Evolutionary conservation across 176 grass and related monocot species (phyloP).

Genomic region (Neostapfia colusana): DNA sequence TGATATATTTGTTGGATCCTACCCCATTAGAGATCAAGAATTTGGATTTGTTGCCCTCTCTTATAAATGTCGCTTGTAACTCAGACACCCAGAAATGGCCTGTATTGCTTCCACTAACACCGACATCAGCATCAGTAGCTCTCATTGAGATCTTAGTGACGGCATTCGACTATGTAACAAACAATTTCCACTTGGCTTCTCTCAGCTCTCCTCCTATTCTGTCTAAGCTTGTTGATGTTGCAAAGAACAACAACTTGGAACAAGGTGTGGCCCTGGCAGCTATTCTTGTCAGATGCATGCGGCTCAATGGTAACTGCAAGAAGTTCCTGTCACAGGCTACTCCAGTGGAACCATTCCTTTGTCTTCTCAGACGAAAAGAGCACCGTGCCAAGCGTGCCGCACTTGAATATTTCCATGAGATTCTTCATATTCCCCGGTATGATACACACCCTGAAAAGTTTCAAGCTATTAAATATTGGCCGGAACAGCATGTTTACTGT

Average conservation of each 20-base stretch:
- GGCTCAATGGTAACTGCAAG: constrained; percentile 81
- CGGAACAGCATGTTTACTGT: constrained; percentile 23
- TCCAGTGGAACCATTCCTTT: constrained; percentile 89
- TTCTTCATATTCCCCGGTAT: constrained; percentile 87
- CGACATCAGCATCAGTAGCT: constrained; percentile 89
- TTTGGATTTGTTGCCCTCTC: constrained; percentile 79
- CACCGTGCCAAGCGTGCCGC: constrained; percentile 59
- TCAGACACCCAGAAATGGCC: constrained; percentile 56
- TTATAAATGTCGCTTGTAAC: constrained; percentile 80
- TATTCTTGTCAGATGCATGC: constrained; percentile 88
- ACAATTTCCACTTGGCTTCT: constrained; percentile 86
- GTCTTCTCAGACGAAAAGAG: constrained; percentile 83
- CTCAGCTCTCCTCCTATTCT: constrained; percentile 79
- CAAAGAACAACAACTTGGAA: constrained; percentile 84
- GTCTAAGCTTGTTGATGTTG: constrained; percentile 76
- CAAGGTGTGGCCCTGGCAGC: constrained; percentile 84
- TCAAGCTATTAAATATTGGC: constrained; percentile 8
- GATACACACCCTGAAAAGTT: constrained; percentile 26
- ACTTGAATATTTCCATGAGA: constrained; percentile 97
- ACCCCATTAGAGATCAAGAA: constrained; percentile 80
- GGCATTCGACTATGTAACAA: constrained; percentile 97
- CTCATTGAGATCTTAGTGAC: constrained; percentile 97
- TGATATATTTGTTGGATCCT: constrained; percentile 96
- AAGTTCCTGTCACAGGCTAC: constrained; percentile 95
- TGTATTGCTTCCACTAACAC: constrained; percentile 64